Conservation (phyloP, 2,329 filamentous ascomycete genomes). For the Diplodia sapinea region DNA sequence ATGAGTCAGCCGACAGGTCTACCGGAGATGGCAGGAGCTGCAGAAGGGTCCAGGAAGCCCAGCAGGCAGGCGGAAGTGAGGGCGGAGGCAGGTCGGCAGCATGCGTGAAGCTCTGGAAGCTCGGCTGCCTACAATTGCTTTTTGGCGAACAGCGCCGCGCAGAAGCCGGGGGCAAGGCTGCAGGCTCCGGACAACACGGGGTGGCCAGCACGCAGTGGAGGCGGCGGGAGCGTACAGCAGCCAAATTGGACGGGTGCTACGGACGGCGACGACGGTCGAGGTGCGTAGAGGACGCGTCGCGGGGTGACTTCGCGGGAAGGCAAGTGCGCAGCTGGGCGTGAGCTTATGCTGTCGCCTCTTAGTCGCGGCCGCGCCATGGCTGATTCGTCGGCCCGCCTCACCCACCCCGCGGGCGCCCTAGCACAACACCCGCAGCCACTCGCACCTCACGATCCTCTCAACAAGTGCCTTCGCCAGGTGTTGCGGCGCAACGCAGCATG, state of each 20-base stretch:
- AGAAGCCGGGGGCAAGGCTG: conserved; percentile 14
- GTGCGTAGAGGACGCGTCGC: conserved; percentile 23
- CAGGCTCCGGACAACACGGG: conserved; percentile 2
- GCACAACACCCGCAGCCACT: background rate
- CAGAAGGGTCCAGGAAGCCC: conserved; percentile 17
- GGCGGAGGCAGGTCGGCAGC: conserved; percentile 23
- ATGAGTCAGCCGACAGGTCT: conserved; percentile 23
- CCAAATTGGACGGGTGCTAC: conserved; percentile 22
- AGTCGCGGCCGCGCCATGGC: background rate
- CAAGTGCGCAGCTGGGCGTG: conserved; percentile 26
- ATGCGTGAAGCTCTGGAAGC: conserved; percentile 31
- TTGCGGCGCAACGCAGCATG: conserved; percentile 13
- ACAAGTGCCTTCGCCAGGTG: background rate
- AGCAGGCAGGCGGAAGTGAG: conserved; percentile 16
- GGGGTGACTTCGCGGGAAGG: conserved; percentile 23
- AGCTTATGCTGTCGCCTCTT: conserved; percentile 10
- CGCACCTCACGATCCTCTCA: background rate
- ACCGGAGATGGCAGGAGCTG: conserved; percentile 21
- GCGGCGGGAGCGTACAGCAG: conserved; percentile 8
- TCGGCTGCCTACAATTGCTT: conserved; percentile 31
- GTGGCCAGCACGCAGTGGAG: conserved; percentile 18
- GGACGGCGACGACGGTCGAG: conserved; percentile 2
- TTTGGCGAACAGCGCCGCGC: conserved; percentile 11
- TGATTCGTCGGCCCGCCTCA: conserved; percentile 7
- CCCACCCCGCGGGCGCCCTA: background rate